These are phyloP conservation scores for Cerrena zonata DNA, from an alignment of 1,284 basidiomycete species.

Conservation along the genomic window DNA sequence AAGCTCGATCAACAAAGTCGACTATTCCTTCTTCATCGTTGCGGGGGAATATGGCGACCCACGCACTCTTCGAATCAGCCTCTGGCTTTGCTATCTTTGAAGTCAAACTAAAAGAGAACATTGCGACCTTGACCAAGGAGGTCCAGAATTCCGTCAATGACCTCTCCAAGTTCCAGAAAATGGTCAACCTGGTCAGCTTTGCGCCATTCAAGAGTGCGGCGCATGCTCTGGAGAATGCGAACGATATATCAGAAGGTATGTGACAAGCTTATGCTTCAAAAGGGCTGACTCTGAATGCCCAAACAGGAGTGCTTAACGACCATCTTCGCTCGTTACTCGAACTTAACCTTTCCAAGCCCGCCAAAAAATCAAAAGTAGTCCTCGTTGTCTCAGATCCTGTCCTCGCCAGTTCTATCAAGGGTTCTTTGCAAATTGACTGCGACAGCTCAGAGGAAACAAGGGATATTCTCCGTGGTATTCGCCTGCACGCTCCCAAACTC, in stretches of 20 bases:
- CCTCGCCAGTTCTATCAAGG: conserved; percentile 79
- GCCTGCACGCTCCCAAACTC: conserved; percentile 87
- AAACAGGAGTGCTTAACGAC: conserved; percentile 77
- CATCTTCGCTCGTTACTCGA: conserved; percentile 84
- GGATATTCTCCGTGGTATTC: conserved; percentile 90
- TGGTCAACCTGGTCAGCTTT: conserved; percentile 90
- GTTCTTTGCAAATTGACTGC: conserved; percentile 74
- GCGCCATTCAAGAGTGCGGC: conserved; percentile 92
- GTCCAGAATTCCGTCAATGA: conserved; percentile 86
- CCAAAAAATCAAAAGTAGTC: conserved; percentile 76
- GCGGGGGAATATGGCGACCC: conserved; percentile 55
- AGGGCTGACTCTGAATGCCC: not conserved
- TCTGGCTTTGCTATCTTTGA: conserved; percentile 95
- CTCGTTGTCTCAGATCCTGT: conserved; percentile 82
- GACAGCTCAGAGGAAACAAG: conserved; percentile 83
- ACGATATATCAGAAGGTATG: conserved; percentile 93
- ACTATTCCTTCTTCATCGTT: not conserved
- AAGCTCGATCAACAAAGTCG: not conserved
- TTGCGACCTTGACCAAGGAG: conserved; percentile 76
- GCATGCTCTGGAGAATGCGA: conserved; percentile 93
- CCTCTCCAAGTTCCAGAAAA: conserved; percentile 87
- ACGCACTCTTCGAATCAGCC: conserved; percentile 91
- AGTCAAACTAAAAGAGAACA: conserved; percentile 83
- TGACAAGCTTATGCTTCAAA: conserved; percentile 5
- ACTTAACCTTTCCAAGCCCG: conserved; percentile 77